Evolutionary conservation across 2,329 filamentous ascomycete species (phyloP), one percentile per base, ranked within the genome.

Genomic region (Hypoxylon sp.): DNA sequence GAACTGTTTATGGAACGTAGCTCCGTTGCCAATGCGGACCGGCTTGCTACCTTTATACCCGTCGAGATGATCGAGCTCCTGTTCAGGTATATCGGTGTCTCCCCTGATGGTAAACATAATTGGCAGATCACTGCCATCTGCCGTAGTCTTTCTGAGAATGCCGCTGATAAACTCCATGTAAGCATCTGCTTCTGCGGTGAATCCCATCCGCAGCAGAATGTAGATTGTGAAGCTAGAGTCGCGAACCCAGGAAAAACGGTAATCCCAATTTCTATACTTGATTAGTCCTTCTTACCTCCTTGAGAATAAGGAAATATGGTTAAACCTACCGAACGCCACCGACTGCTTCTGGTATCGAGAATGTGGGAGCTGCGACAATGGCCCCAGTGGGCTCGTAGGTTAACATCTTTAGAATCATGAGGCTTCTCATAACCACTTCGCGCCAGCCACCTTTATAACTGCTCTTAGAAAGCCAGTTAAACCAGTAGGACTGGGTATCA

Each of bases 21-120:
- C 92, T 0, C 90, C 91, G 72, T 94, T 94, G 10, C 92, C 92
- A 55, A 94, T 91, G 1, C 92, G 87, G 22, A 94, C 92, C 0
- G 92, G 92, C 52, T 81, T 85, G 77, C 91, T 94, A 26, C 87
- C 86, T 58, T 88, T 84, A 76, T 94, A 94, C 1, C 92, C 92
- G 48, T 92, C 89, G 2, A 94, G 84, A 72, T 94, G 92, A 62
- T 83, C 78, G 5, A 94, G 84, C 70, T 92, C 91, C 37, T 84
- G 74, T 79, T 94, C 92, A 0, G 91, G 91, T 39, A 94, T 92
- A 42, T 93, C 89, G 0, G 91, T 93, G 48, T 89, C 89, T 51
- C 92, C 92, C 24, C 88, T 85, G 71, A 94, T 94, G 44, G 90
- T 92, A 76, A 94, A 94, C 92, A 94, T 94, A 75, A 94, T 92